Base-by-base conservation (phyloP, 108 stramenopile species). In the Fragilaria crotonensis region DNA sequence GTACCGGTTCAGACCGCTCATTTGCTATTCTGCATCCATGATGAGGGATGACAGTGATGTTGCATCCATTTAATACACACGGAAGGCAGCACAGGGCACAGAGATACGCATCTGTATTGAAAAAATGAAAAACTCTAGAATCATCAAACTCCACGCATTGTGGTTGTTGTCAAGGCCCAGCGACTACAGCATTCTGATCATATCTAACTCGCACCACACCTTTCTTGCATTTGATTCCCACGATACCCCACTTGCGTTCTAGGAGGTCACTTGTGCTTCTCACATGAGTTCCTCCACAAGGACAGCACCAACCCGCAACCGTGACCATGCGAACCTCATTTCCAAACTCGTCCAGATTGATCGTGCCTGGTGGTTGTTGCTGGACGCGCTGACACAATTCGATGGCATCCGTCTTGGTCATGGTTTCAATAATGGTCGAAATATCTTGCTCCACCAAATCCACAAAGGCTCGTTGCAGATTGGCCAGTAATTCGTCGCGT, bases 281-380 rank as follows among this genome's bases (percentile, higher is more conserved):
- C 0, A 83, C 83, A 46, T 89, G 87, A 5, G 87, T 89, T 26
- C 88, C 84, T 3, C 84, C 88, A 63, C 88, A 89, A 4, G 87
- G 87, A 71, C 81, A 80, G 19, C 69, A 62, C 66, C 68, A 83
- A 7, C 75, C 76, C 0, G 87, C 87, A n/a, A 89, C 83, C 22
- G 72, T 78, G 0, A 85, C 87, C 29, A 89, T 64, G 31, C 87
- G 59, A 4, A 85, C 78, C 25, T 68, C 62, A 17, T 57, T 62
- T 9, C 66, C 72, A 57, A 54, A 64, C 50, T 66, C 45, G 19
- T 56, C 60, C n/a, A 33, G 11, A 36, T 56, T 19, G 19, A 33
- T 17, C 17, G 19, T 56, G 14, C 7, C 36, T 14, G 7, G 36
- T 7, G 14, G 14, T 11, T 41, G 7, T 28, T 69, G 52, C 17